phyloP scores from a whole-genome alignment of 2,329 filamentous ascomycete species.

The Colletotrichum sp. region DNA sequence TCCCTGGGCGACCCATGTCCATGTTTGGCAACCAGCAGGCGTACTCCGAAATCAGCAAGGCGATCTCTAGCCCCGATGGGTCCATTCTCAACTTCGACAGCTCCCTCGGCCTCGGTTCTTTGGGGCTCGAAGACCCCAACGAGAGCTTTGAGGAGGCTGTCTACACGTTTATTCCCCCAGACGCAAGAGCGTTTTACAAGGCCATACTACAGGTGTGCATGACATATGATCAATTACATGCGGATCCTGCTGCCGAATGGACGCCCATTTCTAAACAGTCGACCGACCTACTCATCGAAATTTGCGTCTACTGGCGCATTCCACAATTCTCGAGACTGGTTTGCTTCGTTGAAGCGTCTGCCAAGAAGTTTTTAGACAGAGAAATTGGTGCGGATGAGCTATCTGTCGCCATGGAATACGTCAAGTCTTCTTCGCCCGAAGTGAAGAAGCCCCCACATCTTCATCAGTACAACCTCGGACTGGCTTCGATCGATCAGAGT shows the following conservation, averaged over 20 bases:
- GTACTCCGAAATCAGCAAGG: constrained; percentile 58
- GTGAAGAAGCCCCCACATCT: constrained; percentile 67
- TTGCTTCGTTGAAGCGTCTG: constrained; percentile 82
- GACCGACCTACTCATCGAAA: constrained; percentile 81
- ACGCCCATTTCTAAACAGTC: constrained; percentile 76
- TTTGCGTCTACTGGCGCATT: constrained; percentile 87
- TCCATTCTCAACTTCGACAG: constrained; percentile 62
- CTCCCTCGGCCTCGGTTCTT: constrained; percentile 68
- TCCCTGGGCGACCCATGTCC: constrained; percentile 48
- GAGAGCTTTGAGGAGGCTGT: constrained; percentile 65
- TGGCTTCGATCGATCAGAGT: constrained; percentile 62
- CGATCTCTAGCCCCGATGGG: constrained; percentile 52
- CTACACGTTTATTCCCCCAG: constrained; percentile 89
- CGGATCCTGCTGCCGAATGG: constrained; percentile 53
- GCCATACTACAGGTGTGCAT: constrained; percentile 81
- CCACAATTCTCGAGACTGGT: constrained; percentile 82
- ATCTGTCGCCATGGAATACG: constrained; percentile 81
- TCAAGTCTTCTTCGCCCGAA: constrained; percentile 74
- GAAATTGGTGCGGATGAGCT: constrained; percentile 83
- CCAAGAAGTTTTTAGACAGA: constrained; percentile 84
- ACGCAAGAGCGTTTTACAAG: constrained; percentile 83
- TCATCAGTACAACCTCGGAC: constrained; percentile 52
- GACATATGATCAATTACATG: constrained; percentile 65
- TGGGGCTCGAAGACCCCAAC: constrained; percentile 65
- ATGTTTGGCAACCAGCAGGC: constrained; percentile 54